Evolutionary conservation across 768 basidiomycete species (phyloP), one percentile per base, ranked within the genome.

Genomic region (Macrolepiota albuminosa): DNA sequence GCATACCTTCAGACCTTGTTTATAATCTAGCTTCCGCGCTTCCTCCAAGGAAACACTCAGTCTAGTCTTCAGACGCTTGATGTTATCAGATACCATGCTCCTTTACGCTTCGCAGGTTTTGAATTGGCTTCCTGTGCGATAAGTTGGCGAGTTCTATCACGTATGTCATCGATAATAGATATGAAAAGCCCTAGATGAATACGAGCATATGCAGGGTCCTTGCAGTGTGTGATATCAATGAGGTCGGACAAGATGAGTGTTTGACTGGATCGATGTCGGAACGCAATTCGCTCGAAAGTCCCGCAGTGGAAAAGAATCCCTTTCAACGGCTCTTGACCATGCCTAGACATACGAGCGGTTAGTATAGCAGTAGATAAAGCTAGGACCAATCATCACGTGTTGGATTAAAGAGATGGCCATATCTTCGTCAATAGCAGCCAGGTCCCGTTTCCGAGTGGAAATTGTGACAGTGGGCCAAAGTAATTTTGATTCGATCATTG

Each of bases 161-260:
- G 21, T 21, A 21, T 21, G 21, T 21, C 21, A 21, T 42, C 47
- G 47, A 61, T 52, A 3, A 61, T 52, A 4, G 60, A 51, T 16
- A 57, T 45, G 10, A 24, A 47, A 21, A 61, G 50, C 2, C 60
- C 60, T 11, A 47, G 14, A 2, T 61, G 60, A 26, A 61, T 37
- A 16, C 33, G 37, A 21, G 21, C 50, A 46, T 57, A 57, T 14
- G 49, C 39, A 14, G 60, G 60, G 0, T 56, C 16, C 14, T 14
- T 16, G 21, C 60, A 56, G 1, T 52, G 8, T 29, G 51, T 26
- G 14, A 5, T 21, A 21, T 21, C 21, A 21, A 60, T 60, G 1
- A 60, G 29, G 18, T 58, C 54, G 0, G 61, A 59, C 3, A 63
- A 31, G 11, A 59, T 36, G 21, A 63, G 59, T 7, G 55, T 60